Evolutionary conservation across 2,329 filamentous ascomycete species (phyloP).

Genomic region (Exophiala sideris): DNA sequence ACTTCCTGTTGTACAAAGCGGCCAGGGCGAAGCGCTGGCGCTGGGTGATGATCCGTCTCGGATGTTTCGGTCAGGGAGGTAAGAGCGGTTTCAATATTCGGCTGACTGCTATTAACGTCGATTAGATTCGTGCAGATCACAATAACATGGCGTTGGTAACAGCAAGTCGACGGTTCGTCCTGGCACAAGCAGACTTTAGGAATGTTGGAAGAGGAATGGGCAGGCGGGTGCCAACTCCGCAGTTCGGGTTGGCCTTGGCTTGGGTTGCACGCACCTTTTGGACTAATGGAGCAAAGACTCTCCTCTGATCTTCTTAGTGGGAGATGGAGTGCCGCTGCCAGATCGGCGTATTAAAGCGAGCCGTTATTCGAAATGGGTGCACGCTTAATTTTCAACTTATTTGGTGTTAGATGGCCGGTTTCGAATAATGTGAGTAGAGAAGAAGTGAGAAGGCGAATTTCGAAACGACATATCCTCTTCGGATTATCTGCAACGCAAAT

Average conservation of each 20-base stretch:
- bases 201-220: conserved; percentile 1
- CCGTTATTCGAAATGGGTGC: not conserved
- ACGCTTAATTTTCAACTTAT: not conserved
- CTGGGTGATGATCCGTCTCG: too few species aligned
- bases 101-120: too few species aligned
- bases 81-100: too few species aligned
- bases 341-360: conserved; percentile 5
- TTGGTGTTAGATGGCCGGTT: not conserved
- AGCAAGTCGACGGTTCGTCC: too few species aligned
- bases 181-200: not conserved
- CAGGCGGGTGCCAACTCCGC: conserved; percentile 9
- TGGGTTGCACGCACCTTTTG: conserved; percentile 5
- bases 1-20: too few species aligned
- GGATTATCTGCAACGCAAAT: not conserved
- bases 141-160: too few species aligned
- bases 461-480: not conserved
- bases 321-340: conserved; percentile 1
- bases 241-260: conserved; percentile 3
- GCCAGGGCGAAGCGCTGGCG: too few species aligned
- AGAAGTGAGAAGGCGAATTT: not conserved
- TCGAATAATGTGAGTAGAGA: not conserved
- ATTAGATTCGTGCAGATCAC: too few species aligned
- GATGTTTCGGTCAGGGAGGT: too few species aligned
- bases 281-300: not conserved
- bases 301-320: not conserved